phyloP scores from a whole-genome alignment of 805 yeast species.

The Saturnispora dispora region DNA sequence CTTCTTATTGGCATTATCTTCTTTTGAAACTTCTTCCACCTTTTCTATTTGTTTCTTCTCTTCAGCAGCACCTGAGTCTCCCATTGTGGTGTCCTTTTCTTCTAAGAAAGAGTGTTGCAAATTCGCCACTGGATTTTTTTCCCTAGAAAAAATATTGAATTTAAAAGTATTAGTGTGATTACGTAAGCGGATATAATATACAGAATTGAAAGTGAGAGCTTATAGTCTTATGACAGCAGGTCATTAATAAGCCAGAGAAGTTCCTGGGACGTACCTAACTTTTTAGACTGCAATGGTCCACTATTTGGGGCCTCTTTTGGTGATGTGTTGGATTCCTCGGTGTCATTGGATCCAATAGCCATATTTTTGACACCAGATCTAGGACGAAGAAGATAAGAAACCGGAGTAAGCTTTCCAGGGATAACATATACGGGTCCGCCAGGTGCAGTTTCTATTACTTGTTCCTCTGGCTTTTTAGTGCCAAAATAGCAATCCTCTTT shows the following conservation, averaged over 20 bases:
- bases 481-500: not conserved
- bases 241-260: slow-evolving; percentile 65
- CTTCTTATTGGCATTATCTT: slow-evolving; percentile 5
- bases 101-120: slow-evolving; percentile 15
- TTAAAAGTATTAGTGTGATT: not conserved
- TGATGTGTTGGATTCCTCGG: not conserved
- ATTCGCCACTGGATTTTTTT: slow-evolving; percentile 5
- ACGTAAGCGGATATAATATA: not conserved
- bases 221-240: slow-evolving; percentile 29
- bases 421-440: slow-evolving; percentile 4
- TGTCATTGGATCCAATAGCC: not conserved
- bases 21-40: slow-evolving; percentile 5
- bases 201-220: not conserved
- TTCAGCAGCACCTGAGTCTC: not conserved
- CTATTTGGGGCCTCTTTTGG: not conserved
- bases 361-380: not conserved
- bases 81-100: slow-evolving; percentile 4
- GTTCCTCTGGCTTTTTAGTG: not conserved
- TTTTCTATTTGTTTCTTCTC: not conserved
- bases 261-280: slow-evolving; percentile 47
- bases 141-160: not conserved
- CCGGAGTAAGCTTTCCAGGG: slow-evolving; percentile 19
- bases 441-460: not conserved
- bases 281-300: slow-evolving; percentile 14
- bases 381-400: slow-evolving; percentile 23